Conservation (phyloP, 2,329 filamentous ascomycete genomes). For the Xenoacremonium recifei region DNA sequence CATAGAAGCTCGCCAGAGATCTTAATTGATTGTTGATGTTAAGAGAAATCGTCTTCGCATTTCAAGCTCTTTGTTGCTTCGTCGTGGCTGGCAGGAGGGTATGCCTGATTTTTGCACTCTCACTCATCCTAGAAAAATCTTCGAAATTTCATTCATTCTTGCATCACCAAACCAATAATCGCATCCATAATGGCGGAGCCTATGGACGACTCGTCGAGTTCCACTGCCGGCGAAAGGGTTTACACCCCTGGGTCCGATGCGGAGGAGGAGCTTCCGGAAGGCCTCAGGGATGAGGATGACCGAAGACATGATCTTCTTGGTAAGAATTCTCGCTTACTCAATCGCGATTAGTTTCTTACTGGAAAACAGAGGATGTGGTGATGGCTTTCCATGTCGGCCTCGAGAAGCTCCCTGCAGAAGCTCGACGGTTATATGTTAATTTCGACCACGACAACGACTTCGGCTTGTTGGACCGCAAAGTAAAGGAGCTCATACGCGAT, state of each 20-base stretch:
- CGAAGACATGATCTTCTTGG: neutral
- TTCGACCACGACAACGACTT: conserved; percentile 9
- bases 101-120: too few relatives aligned
- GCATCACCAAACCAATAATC: too few relatives aligned
- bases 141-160: too few relatives aligned
- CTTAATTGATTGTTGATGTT: neutral
- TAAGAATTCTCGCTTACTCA: neutral
- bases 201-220: conserved; percentile 2
- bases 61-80: conserved; percentile 6
- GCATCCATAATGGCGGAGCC: conserved; percentile 10
- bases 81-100: too few relatives aligned
- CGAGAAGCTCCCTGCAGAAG: conserved; percentile 12
- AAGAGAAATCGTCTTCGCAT: too few relatives aligned
- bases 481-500: conserved; percentile 13
- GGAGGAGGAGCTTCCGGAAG: neutral
- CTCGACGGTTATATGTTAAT: conserved; percentile 8
- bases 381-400: conserved; percentile 10
- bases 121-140: too few relatives aligned
- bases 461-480: conserved; percentile 4
- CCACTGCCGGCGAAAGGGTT: neutral
- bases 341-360: neutral
- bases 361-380: conserved; percentile 10
- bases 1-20: too few relatives aligned
- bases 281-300: neutral
- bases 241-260: neutral